A percentile compares a stretch with the other conserved stretches of the same genome.
Conservation (phyloP, 768 basidiomycete species). For the Trametes cubensis region DNA sequence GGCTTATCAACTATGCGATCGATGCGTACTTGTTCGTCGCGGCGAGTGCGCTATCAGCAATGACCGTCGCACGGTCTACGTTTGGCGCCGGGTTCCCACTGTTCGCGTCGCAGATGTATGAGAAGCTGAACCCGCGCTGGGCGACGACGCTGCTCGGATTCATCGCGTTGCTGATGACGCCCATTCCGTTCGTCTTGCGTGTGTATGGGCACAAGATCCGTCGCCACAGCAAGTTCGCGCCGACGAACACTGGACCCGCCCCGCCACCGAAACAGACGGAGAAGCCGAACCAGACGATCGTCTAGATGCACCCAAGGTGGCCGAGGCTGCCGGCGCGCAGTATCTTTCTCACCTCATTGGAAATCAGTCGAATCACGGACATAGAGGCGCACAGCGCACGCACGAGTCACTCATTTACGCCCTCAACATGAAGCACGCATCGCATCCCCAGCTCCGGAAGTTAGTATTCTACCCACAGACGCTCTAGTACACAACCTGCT, state of each 20-base stretch:
- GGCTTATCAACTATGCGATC: constrained; percentile 65
- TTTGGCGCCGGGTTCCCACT: constrained; percentile 38
- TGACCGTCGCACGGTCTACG: constrained; percentile 50
- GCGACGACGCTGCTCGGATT: constrained; percentile 61
- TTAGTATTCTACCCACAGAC: too few relatives aligned
- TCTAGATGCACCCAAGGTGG: not conserved
- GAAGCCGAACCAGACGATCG: constrained; percentile 1
- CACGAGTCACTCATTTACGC: too few relatives aligned
- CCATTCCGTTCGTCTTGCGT: constrained; percentile 39
- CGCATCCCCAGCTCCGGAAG: too few relatives aligned
- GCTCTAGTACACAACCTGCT: too few relatives aligned
- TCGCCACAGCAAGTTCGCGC: constrained; percentile 32
- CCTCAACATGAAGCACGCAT: too few relatives aligned
- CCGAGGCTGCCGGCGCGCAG: too few relatives aligned
- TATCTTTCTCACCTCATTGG: too few relatives aligned
- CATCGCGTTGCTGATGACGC: constrained; percentile 55
- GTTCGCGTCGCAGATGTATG: constrained; percentile 49
- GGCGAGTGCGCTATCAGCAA: constrained; percentile 60
- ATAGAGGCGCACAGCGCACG: too few relatives aligned
- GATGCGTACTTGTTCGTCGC: constrained; percentile 62
- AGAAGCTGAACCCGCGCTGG: constrained; percentile 54
- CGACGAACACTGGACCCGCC: constrained; percentile 5
- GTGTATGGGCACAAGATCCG: constrained; percentile 32
- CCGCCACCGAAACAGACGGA: not conserved
- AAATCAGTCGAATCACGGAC: too few relatives aligned